These are phyloP conservation scores for Hericium coralloides DNA, from an alignment of 768 basidiomycete genomes.

Conservation along the genomic window DNA sequence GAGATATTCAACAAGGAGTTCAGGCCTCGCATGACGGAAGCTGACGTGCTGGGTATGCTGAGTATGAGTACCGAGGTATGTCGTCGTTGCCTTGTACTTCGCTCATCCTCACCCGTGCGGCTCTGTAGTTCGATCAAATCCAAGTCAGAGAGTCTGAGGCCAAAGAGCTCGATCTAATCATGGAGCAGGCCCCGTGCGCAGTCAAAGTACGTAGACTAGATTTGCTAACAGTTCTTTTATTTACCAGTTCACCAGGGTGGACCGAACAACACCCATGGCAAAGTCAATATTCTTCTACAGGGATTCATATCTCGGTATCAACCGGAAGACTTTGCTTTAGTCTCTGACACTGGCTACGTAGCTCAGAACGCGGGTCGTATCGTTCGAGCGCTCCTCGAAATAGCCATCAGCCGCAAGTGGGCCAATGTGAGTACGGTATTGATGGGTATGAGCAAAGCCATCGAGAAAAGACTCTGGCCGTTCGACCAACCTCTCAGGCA, in stretches of 20 bases:
- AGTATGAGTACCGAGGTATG: constrained; percentile 85
- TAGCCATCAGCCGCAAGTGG: constrained; percentile 89
- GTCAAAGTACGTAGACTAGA: constrained; percentile 47
- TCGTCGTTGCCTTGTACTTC: not conserved
- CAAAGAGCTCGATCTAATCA: constrained; percentile 68
- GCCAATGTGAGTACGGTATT: constrained; percentile 72
- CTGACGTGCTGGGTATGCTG: constrained; percentile 81
- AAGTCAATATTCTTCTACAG: constrained; percentile 94
- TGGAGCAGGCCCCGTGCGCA: constrained; percentile 65
- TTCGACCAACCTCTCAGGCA: constrained; percentile 88
- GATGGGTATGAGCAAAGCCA: constrained; percentile 86
- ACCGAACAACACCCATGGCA: constrained; percentile 56
- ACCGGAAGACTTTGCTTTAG: constrained; percentile 92
- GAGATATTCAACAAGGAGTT: constrained; percentile 81
- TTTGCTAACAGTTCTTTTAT: not conserved
- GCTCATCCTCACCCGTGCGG: not conserved
- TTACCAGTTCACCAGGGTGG: constrained; percentile 42
- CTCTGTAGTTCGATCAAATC: constrained; percentile 80
- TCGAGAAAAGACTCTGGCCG: constrained; percentile 91
- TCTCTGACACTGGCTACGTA: constrained; percentile 90
- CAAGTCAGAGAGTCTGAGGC: constrained; percentile 87
- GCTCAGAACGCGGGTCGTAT: constrained; percentile 95
- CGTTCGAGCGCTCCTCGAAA: constrained; percentile 88
- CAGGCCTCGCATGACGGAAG: constrained; percentile 81
- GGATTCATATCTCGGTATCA: constrained; percentile 71